These are phyloP conservation scores for Penstemon eatonii DNA, from an alignment of 257 asterid genomes.

Conservation along the genomic window DNA sequence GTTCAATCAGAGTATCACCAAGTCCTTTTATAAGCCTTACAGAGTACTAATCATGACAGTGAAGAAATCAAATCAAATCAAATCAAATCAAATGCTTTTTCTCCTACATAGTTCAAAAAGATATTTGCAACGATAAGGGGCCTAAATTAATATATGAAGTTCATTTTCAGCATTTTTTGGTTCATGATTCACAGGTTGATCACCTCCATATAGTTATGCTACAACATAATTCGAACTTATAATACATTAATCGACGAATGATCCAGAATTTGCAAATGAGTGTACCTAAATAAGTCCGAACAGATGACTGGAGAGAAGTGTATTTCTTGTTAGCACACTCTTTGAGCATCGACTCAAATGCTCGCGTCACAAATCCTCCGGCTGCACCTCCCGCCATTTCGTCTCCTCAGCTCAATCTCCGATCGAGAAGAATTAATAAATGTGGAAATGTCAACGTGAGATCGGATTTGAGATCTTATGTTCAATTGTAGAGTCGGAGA, in stretches of 20 bases:
- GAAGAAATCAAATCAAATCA: too few relatives aligned
- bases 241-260: neutral
- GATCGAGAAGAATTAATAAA: constrained; percentile 21
- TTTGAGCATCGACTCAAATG: constrained; percentile 93
- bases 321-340: constrained; percentile 77
- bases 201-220: too few relatives aligned
- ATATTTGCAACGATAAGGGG: neutral
- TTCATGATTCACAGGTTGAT: too few relatives aligned
- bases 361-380: constrained; percentile 92
- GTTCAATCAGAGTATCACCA: neutral
- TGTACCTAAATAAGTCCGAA: constrained; percentile 72
- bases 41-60: too few relatives aligned
- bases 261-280: constrained; percentile 26
- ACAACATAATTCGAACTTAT: too few relatives aligned
- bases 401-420: constrained; percentile 24
- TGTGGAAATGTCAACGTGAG: constrained; percentile 10
- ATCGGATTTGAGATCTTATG: constrained; percentile 32
- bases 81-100: too few relatives aligned
- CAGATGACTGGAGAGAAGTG: constrained; percentile 62
- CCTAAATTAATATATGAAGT: neutral
- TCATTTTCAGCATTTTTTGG: too few relatives aligned
- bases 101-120: too few relatives aligned
- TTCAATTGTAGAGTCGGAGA: too few relatives aligned
- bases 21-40: too few relatives aligned
- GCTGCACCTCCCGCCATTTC: constrained; percentile 92